Evolutionary conservation across 352 stramenopile genomes (phyloP).

Genomic region (Phytophthora agathidicida): DNA sequence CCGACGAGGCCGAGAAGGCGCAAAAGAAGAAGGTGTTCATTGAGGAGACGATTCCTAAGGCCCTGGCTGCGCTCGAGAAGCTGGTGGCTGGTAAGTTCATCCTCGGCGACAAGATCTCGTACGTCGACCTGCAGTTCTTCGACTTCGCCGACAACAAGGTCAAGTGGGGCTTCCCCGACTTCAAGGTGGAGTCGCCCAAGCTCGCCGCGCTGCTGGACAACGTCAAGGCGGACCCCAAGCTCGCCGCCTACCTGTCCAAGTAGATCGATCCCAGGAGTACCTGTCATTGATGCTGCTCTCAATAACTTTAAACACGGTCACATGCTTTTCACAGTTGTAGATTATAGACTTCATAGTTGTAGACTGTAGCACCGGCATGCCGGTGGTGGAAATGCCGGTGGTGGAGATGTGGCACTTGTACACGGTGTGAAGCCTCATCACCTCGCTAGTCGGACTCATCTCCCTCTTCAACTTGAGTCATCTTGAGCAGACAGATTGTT

Average conservation of each 20-base stretch:
- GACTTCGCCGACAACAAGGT: slow-evolving; percentile 50
- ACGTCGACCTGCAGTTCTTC: slow-evolving; percentile 52
- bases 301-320: neutral
- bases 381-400: too few species aligned
- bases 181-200: slow-evolving; percentile 51
- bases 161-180: slow-evolving; percentile 25
- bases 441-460: too few species aligned
- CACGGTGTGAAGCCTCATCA: too few species aligned
- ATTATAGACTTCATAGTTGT: neutral
- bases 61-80: slow-evolving; percentile 45
- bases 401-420: too few species aligned
- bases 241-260: slow-evolving; percentile 53
- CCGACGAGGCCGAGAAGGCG: slow-evolving; percentile 45
- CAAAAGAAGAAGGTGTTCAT: slow-evolving; percentile 49
- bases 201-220: slow-evolving; percentile 41
- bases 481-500: too few species aligned
- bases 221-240: slow-evolving; percentile 43
- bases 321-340: neutral
- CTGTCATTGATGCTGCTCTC: neutral
- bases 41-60: slow-evolving; percentile 43
- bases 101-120: slow-evolving; percentile 44
- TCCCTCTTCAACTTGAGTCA: too few species aligned
- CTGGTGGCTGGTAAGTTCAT: slow-evolving; percentile 59
- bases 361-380: too few species aligned
- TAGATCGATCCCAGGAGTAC: slow-evolving; percentile 1